Percentiles rank a stretch among this genome's conserved stretches.
Evolutionary conservation across 1,139 yeast species (phyloP).

Genomic region (Suhomyces atakaporum): DNA sequence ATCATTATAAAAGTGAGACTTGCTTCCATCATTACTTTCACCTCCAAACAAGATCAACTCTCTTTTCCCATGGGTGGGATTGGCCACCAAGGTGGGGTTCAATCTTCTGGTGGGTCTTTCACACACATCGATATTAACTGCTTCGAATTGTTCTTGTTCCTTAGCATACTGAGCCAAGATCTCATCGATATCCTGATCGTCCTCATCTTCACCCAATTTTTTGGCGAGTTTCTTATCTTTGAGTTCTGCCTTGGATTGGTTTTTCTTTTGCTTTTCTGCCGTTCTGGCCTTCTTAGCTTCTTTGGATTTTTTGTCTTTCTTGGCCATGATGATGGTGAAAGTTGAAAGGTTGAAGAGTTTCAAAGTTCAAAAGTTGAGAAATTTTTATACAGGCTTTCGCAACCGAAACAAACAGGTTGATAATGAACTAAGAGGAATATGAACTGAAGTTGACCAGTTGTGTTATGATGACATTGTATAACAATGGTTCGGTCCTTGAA

Average conservation of each 20-base stretch:
- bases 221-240: slow-evolving; percentile 76
- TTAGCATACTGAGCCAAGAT: slow-evolving; percentile 75
- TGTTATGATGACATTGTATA: no score
- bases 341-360: slow-evolving; percentile 1
- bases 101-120: slow-evolving; percentile 67
- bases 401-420: no score
- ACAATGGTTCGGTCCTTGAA: no score
- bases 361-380: not conserved
- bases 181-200: slow-evolving; percentile 85
- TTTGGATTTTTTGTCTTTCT: slow-evolving; percentile 80
- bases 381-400: slow-evolving; percentile 9
- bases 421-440: no score
- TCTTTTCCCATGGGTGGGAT: slow-evolving; percentile 72
- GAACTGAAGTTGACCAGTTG: no score
- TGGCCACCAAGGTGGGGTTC: slow-evolving; percentile 74
- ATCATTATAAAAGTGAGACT: slow-evolving; percentile 79
- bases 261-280: slow-evolving; percentile 83
- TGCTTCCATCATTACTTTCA: slow-evolving; percentile 59
- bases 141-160: slow-evolving; percentile 78
- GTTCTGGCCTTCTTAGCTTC: slow-evolving; percentile 90
- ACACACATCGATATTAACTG: slow-evolving; percentile 61
- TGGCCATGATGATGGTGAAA: slow-evolving; percentile 62
- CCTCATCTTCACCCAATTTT: slow-evolving; percentile 77
- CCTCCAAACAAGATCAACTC: slow-evolving; percentile 91
- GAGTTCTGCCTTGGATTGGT: slow-evolving; percentile 65